Conservation (phyloP, 164 flowering plant species). For the Tetracentron sinense region DNA sequence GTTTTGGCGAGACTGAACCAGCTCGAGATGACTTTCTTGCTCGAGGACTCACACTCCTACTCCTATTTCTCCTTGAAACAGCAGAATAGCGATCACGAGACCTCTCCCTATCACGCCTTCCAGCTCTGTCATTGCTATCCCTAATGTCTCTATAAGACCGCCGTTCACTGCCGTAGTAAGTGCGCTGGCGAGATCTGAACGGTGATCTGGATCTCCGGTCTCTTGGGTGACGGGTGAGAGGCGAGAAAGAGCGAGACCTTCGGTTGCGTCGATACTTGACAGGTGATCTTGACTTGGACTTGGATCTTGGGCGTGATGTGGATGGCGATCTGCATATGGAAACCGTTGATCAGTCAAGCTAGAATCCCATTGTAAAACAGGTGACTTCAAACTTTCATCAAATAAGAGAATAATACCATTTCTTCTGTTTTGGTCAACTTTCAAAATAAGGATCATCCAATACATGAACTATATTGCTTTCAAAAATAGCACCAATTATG, state of each 20-base stretch:
- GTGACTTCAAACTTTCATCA: too few species aligned
- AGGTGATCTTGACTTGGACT: conserved; percentile 81
- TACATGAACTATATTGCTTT: too few species aligned
- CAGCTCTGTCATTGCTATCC: conserved; percentile 43
- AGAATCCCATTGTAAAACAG: background rate
- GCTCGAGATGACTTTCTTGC: conserved; percentile 46
- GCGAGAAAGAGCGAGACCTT: conserved; percentile 80
- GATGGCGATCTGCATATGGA: conserved; percentile 57
- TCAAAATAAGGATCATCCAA: too few species aligned
- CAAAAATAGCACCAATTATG: background rate
- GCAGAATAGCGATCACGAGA: conserved; percentile 48
- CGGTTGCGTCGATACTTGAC: conserved; percentile 46
- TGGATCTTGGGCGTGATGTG: conserved; percentile 45
- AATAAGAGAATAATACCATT: too few species aligned
- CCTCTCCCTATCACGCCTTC: conserved; percentile 46
- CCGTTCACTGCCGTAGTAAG: conserved; percentile 47
- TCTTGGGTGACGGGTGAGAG: conserved; percentile 47
- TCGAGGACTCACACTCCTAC: conserved; percentile 72
- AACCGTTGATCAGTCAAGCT: background rate
- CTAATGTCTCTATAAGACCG: conserved; percentile 47
- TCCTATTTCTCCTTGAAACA: conserved; percentile 66
- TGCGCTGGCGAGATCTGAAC: conserved; percentile 52
- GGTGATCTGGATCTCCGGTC: conserved; percentile 80
- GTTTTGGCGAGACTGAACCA: conserved; percentile 47
- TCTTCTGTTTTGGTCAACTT: too few species aligned